A percentile compares a stretch with the other conserved stretches of the same genome.
phyloP scores from a whole-genome alignment of 2,329 filamentous ascomycete species.

The Trichoderma aggressivum region DNA sequence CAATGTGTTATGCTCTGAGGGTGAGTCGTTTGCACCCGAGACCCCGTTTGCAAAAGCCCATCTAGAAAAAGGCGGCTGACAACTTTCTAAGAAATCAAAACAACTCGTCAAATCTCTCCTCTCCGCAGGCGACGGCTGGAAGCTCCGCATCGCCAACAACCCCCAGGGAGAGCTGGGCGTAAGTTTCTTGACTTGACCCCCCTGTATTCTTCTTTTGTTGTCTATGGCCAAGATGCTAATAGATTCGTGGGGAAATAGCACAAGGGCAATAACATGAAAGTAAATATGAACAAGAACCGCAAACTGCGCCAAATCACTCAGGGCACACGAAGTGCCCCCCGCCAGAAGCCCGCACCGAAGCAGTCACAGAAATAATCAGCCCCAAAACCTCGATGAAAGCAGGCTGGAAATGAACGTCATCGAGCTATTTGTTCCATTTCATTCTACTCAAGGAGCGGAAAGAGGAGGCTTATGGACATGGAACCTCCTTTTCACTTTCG shows the following conservation, averaged over 20 bases:
- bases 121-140: conserved; percentile 26
- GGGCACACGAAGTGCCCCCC: background rate
- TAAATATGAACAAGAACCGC: conserved; percentile 26
- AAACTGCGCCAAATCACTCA: conserved; percentile 16
- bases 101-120: conserved; percentile 31
- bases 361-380: background rate
- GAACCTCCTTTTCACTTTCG: background rate
- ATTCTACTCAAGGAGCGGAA: background rate
- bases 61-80: background rate
- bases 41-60: background rate
- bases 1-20: conserved; percentile 25
- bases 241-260: background rate
- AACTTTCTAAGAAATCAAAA: conserved; percentile 23
- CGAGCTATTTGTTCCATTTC: background rate
- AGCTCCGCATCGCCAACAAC: conserved; percentile 27
- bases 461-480: background rate
- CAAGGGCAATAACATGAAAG: conserved; percentile 27
- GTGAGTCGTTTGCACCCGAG: conserved; percentile 9
- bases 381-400: background rate
- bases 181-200: background rate
- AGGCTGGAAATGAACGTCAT: background rate
- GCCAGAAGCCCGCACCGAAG: background rate
- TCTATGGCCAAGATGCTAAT: background rate
- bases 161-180: conserved; percentile 26
- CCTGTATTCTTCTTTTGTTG: background rate